Conservation (phyloP, 805 yeast species). For the Starmerella apicola region DNA sequence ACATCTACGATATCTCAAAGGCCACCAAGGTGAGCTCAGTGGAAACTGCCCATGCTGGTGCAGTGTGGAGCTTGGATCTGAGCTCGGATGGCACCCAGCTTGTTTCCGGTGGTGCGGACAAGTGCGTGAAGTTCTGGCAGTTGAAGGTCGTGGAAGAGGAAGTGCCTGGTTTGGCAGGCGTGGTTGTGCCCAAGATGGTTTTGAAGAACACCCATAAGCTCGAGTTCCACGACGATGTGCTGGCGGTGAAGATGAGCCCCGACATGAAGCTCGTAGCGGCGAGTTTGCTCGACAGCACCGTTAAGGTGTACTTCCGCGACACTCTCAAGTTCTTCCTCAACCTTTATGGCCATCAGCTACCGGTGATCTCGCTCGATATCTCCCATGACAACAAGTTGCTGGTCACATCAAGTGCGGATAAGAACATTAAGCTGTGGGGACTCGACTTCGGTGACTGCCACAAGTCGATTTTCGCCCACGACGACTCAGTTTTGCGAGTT, state of each 20-base stretch:
- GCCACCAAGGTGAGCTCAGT: constrained; percentile 60
- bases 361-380: constrained; percentile 85
- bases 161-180: constrained; percentile 50
- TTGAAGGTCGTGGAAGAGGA: constrained; percentile 51
- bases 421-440: constrained; percentile 97
- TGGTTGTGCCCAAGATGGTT: constrained; percentile 39
- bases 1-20: constrained; percentile 73
- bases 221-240: constrained; percentile 75
- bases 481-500: constrained; percentile 86
- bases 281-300: constrained; percentile 84
- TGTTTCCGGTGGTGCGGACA: constrained; percentile 91
- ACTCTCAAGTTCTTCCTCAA: constrained; percentile 77
- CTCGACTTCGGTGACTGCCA: constrained; percentile 98
- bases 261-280: constrained; percentile 68
- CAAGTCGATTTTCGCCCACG: constrained; percentile 90
- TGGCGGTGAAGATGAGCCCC: constrained; percentile 68
- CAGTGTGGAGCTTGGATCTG: constrained; percentile 84
- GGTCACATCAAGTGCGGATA: constrained; percentile 91
- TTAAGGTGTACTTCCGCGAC: constrained; percentile 82
- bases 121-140: constrained; percentile 80
- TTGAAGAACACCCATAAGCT: constrained; percentile 66
- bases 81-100: constrained; percentile 74
- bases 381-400: constrained; percentile 78
- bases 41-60: constrained; percentile 59
- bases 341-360: constrained; percentile 90